Conservation (phyloP, 768 basidiomycete species). For the Russula ochroleuca region DNA sequence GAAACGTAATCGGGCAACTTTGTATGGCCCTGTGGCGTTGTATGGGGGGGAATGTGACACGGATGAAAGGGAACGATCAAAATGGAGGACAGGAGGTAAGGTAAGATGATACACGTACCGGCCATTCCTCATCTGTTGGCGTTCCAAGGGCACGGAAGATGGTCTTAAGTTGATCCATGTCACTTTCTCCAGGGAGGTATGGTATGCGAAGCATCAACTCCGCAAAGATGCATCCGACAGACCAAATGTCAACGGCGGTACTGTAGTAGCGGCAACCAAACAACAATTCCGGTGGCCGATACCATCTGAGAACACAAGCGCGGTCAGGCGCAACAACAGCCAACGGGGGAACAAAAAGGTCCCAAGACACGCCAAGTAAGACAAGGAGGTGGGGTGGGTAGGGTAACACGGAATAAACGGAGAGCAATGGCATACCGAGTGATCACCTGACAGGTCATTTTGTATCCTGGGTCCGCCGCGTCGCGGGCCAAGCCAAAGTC, state of each 20-base stretch:
- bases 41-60: not conserved
- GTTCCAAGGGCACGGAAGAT: conserved; percentile 94
- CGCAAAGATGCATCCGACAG: conserved; percentile 95
- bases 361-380: not conserved
- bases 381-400: conserved; percentile 3
- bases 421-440: conserved; percentile 61
- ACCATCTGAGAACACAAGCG: conserved; percentile 69
- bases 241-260: conserved; percentile 93
- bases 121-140: conserved; percentile 97
- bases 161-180: conserved; percentile 95
- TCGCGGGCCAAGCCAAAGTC: conserved; percentile 99
- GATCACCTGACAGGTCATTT: conserved; percentile 98
- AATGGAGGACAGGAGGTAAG: not conserved
- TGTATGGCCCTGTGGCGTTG: conserved; percentile 65
- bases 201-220: conserved; percentile 96
- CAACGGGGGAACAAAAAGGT: not conserved
- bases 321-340: not conserved
- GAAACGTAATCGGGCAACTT: conserved; percentile 87
- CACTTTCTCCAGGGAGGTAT: conserved; percentile 91
- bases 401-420: not conserved
- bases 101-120: conserved; percentile 47
- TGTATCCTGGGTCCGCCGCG: conserved; percentile 89
- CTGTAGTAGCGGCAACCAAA: conserved; percentile 90
- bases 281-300: conserved; percentile 92
- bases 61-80: not conserved